Conservation (phyloP, 805 yeast species). For the Isabelozyma rhagii region DNA sequence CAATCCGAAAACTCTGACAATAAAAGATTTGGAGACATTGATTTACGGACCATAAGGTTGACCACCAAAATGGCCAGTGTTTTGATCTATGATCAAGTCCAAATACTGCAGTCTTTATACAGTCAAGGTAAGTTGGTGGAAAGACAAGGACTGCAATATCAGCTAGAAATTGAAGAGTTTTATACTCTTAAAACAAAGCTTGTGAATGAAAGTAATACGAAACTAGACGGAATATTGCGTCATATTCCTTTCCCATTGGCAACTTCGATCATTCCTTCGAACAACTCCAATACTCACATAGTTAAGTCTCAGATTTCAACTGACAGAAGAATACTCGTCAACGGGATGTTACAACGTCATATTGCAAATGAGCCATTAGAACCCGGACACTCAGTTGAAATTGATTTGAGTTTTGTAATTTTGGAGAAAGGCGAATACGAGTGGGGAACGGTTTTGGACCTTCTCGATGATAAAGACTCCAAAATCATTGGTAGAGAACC, state of each 20-base stretch:
- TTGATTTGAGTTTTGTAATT: constrained; percentile 57
- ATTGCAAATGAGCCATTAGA: constrained; percentile 35
- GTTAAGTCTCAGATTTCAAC: constrained; percentile 25
- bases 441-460: constrained; percentile 55
- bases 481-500: constrained; percentile 29
- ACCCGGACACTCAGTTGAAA: constrained; percentile 39
- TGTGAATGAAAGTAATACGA: constrained; percentile 41
- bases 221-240: constrained; percentile 55
- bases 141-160: constrained; percentile 24
- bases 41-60: constrained; percentile 62
- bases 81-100: constrained; percentile 48
- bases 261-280: constrained; percentile 2
- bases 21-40: constrained; percentile 53
- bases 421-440: constrained; percentile 79
- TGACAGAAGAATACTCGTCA: constrained; percentile 61
- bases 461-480: constrained; percentile 11
- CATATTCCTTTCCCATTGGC: constrained; percentile 48
- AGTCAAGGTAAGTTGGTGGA: constrained; percentile 9
- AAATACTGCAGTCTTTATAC: constrained; percentile 31
- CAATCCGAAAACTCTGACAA: constrained; percentile 16
- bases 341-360: constrained; percentile 68
- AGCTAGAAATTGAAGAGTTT: constrained; percentile 44
- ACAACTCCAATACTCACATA: constrained; percentile 6
- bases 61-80: constrained; percentile 58
- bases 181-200: constrained; percentile 50